Conservation (phyloP, 169 alveolate genomes). For the Babesia microti region DNA sequence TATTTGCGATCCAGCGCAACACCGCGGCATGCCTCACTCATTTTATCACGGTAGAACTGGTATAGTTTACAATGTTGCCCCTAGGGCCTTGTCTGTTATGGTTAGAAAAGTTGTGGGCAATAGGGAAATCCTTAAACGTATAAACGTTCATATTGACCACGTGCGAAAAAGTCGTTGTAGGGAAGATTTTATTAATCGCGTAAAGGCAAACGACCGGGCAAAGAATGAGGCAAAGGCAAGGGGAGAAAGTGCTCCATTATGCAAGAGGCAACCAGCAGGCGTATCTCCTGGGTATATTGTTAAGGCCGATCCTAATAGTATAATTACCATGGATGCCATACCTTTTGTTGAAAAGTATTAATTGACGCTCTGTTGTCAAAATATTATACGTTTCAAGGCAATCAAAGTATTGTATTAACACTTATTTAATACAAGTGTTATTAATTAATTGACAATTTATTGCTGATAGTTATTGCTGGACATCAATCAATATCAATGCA, state of each 20-base stretch:
- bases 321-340: slow-evolving; percentile 56
- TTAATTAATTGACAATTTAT: too few relatives aligned
- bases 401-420: too few relatives aligned
- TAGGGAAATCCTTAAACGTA: slow-evolving; percentile 88
- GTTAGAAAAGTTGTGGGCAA: slow-evolving; percentile 93
- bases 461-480: too few relatives aligned
- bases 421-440: too few relatives aligned
- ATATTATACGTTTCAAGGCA: neutral
- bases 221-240: slow-evolving; percentile 82
- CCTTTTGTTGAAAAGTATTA: slow-evolving; percentile 63
- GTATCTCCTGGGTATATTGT: slow-evolving; percentile 63
- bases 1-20: slow-evolving; percentile 90
- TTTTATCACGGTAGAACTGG: slow-evolving; percentile 99
- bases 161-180: slow-evolving; percentile 90
- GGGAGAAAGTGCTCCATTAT: slow-evolving; percentile 53
- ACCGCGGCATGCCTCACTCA: slow-evolving; percentile 96
- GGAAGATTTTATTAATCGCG: slow-evolving; percentile 90
- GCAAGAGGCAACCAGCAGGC: slow-evolving; percentile 54
- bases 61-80: slow-evolving; percentile 90
- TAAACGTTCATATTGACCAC: slow-evolving; percentile 95
- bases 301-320: slow-evolving; percentile 49
- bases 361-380: slow-evolving; percentile 1
- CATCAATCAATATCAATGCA: too few relatives aligned
- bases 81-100: slow-evolving; percentile 91
- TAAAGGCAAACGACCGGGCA: slow-evolving; percentile 76